Percentiles rank a stretch among this genome's conserved stretches.
Evolutionary conservation across 1,284 basidiomycete species (phyloP).

Genomic region (Pterula multifida): DNA sequence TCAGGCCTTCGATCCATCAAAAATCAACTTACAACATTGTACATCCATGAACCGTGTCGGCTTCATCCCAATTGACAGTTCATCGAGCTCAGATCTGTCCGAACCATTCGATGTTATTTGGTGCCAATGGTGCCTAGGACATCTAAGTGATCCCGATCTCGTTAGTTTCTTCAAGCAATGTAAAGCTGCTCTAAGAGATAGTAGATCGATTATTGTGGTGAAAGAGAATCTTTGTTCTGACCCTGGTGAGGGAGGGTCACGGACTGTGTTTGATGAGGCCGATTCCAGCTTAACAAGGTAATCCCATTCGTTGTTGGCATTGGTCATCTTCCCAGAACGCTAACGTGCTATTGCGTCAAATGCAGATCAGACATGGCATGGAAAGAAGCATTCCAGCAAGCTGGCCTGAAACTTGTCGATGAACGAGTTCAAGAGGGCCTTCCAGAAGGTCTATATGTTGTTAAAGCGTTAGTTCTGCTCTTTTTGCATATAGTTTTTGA

Average conservation of each 20-base stretch:
- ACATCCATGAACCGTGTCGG: conserved; percentile 40
- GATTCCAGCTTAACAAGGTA: conserved; percentile 86
- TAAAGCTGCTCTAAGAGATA: conserved; percentile 40
- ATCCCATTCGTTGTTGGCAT: no score
- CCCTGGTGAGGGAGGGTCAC: conserved; percentile 34
- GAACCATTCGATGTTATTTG: conserved; percentile 71
- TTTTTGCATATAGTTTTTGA: background rate
- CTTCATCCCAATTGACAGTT: conserved; percentile 25
- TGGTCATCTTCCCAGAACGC: no score
- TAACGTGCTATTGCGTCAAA: no score
- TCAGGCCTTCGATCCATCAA: conserved; percentile 62
- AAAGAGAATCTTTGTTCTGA: conserved; percentile 87
- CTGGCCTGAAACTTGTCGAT: conserved; percentile 55
- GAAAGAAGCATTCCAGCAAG: conserved; percentile 60
- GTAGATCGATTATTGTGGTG: conserved; percentile 60
- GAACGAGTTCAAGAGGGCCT: conserved; percentile 73
- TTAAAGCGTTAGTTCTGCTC: conserved; percentile 59
- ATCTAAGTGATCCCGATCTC: conserved; percentile 69
- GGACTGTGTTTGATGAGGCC: conserved; percentile 67
- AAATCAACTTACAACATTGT: background rate
- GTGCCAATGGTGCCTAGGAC: conserved; percentile 96
- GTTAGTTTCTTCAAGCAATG: conserved; percentile 63
- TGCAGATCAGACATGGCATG: conserved; percentile 74
- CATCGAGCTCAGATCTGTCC: conserved; percentile 26
- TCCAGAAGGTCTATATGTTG: conserved; percentile 66